These are phyloP conservation scores for Thelephora ganbajun DNA, from an alignment of 768 basidiomycete genomes.

Conservation along the genomic window DNA sequence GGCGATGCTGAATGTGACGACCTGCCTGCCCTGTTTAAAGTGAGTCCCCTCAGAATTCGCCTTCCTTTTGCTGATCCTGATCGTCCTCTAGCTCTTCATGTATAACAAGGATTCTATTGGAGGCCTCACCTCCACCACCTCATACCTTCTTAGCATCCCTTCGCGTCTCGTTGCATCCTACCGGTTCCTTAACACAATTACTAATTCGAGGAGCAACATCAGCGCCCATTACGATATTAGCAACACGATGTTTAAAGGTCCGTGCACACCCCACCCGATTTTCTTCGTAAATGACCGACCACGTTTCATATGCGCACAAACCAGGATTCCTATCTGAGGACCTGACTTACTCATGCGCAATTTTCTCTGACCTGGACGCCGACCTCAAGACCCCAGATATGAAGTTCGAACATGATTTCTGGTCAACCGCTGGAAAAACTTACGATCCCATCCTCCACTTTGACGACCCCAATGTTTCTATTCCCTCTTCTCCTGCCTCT, in stretches of 20 bases:
- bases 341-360: constrained; percentile 70
- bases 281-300: constrained; percentile 9
- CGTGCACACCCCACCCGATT: constrained; percentile 4
- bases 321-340: constrained; percentile 45
- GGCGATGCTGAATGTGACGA: constrained; percentile 60
- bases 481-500: neutral
- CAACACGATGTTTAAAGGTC: constrained; percentile 60
- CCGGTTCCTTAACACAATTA: constrained; percentile 50
- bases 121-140: constrained; percentile 33
- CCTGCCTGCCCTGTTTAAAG: constrained; percentile 50
- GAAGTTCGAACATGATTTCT: constrained; percentile 11
- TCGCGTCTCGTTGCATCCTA: constrained; percentile 37
- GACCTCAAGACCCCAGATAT: constrained; percentile 27
- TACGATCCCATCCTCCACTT: constrained; percentile 14
- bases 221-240: constrained; percentile 71
- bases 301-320: neutral
- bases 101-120: constrained; percentile 36
- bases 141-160: constrained; percentile 38
- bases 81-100: constrained; percentile 40
- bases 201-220: constrained; percentile 54
- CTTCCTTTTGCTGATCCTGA: neutral
- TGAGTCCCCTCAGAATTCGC: constrained; percentile 15
- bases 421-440: constrained; percentile 23
- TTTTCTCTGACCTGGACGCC: constrained; percentile 50
- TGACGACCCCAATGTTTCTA: neutral